Evolutionary conservation across 371 early-diverging fungal species (phyloP).

Genomic region (Mortierella sp.): DNA sequence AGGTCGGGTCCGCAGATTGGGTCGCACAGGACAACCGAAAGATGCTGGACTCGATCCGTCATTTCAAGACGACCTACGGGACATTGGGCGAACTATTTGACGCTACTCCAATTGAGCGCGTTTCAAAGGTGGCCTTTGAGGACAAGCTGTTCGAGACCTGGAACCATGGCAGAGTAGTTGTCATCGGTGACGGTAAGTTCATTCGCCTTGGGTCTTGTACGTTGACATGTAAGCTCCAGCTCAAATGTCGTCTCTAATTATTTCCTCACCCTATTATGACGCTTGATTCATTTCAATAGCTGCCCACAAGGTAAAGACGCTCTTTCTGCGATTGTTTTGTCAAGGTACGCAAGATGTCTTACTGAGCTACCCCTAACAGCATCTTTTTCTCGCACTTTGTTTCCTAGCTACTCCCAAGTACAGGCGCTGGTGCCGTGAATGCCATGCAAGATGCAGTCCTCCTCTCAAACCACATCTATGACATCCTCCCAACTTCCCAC

Average conservation of each 20-base stretch:
- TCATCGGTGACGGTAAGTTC: constrained; percentile 38
- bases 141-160: constrained; percentile 41
- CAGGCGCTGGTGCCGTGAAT: constrained; percentile 41
- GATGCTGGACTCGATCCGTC: constrained; percentile 14
- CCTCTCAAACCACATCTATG: constrained; percentile 38
- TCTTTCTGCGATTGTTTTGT: no score
- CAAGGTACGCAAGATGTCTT: no score
- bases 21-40: not conserved
- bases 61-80: constrained; percentile 18
- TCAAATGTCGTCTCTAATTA: no score
- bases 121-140: constrained; percentile 26
- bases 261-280: no score
- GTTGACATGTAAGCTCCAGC: no score
- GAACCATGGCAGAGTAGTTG: constrained; percentile 24
- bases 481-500: not conserved
- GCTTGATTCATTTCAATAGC: no score
- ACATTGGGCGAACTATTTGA: constrained; percentile 22
- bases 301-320: no score
- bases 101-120: constrained; percentile 21
- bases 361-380: no score
- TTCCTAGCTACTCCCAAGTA: constrained; percentile 20
- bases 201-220: no score
- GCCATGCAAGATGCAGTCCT: constrained; percentile 41
- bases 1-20: constrained; percentile 22
- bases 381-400: no score